Evolutionary conservation across 108 stramenopile genomes (phyloP), one percentile per base, ranked within the genome.

Genomic region (Cyclotella kingstonii): DNA sequence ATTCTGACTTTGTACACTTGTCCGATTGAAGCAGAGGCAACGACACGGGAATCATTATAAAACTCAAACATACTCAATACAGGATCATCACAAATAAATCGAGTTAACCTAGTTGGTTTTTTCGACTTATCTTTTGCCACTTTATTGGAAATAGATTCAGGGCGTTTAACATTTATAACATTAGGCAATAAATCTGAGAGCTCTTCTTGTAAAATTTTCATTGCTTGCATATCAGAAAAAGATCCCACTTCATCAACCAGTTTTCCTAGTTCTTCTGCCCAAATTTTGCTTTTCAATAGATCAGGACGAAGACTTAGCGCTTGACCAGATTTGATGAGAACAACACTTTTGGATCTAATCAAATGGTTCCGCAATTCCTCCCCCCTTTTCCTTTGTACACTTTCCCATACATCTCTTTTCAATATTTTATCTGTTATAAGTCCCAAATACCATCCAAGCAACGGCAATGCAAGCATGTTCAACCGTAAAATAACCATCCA

Each of bases 191-290:
- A 35, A 64, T 87, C 85, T 17, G 66, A 65, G n/a, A 90, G 73
- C 58, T 88, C 85, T 11, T 72, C 70, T 23, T 60, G 60, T 63
- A 90, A 87, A 34, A 90, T 90, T 29, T 73, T 80, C 87, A 89
- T 85, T 15, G 91, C 91, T 9, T 87, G 83, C 6, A 78, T 36
- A 51, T 93, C 88, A 23, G 79, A 59, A 76, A 93, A 93, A 10
- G 83, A 54, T 17, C 87, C 91, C 10, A 93, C 91, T 33, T 84
- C 91, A 73, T 93, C 91, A 10, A 89, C 88, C 28, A 93, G 64
- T 46, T 89, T 93, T 34, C 88, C 88, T 18, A 94, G 56, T 52
- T 90, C 87, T 44, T 89, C 84, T 17, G 87, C 86, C 89, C 89
- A 94, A 33, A 85, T 76, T 52, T 73, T 72, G 54, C 81, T 82